phyloP scores from a whole-genome alignment of 2,329 filamentous ascomycete genomes.

The Colletotrichum sp. region DNA sequence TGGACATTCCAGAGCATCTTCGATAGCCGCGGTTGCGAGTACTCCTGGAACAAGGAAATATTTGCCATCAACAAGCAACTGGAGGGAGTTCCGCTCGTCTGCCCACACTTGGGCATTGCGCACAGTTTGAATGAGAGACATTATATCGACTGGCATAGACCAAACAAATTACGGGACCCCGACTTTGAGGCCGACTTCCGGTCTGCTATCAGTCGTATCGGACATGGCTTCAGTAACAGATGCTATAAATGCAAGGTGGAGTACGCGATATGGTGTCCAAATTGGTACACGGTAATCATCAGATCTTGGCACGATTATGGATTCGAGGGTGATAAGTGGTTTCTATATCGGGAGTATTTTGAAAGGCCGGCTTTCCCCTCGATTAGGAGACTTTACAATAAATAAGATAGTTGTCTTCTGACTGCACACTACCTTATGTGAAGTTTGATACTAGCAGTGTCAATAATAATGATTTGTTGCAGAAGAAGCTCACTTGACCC shows the following conservation, averaged over 20 bases:
- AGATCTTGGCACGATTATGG: neutral
- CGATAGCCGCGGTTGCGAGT: neutral
- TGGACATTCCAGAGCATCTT: neutral
- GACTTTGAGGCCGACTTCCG: neutral
- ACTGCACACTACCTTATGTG: too few species aligned
- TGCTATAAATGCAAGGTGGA: neutral
- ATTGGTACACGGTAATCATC: accelerated
- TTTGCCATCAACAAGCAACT: neutral
- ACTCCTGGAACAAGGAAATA: neutral
- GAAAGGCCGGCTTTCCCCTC: too few species aligned
- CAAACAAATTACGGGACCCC: accelerated
- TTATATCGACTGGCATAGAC: neutral
- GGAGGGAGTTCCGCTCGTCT: neutral
- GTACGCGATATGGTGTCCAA: neutral
- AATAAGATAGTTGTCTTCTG: too few species aligned
- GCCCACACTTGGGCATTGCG: neutral
- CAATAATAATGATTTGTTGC: too few species aligned
- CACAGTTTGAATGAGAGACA: neutral
- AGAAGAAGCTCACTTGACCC: too few species aligned
- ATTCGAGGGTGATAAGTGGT: too few species aligned
- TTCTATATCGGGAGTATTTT: too few species aligned
- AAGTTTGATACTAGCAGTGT: too few species aligned
- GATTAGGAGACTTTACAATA: too few species aligned
- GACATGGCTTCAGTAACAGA: neutral
- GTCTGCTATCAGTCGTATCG: neutral